phyloP scores from a whole-genome alignment of 225 moss, liverwort and hornwort species.

The Thuidium tamariscinum region DNA sequence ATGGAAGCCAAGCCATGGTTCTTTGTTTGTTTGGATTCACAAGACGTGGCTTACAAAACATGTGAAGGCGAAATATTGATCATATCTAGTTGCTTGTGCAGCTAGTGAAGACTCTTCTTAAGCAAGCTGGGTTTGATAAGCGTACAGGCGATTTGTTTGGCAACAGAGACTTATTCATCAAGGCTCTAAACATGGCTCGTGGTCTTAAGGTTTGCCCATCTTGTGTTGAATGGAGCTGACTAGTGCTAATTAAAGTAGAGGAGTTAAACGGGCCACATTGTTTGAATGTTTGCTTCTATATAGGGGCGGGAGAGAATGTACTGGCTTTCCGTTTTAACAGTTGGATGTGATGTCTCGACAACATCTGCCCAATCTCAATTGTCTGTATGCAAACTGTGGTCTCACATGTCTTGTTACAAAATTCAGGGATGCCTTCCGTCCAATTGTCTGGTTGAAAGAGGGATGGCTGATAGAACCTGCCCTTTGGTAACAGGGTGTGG shows the following conservation, averaged over 20 bases:
- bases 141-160: slow-evolving; percentile 96
- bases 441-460: background rate
- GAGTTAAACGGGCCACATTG: background rate
- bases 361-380: background rate
- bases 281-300: background rate
- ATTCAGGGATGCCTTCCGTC: background rate
- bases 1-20: background rate
- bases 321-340: background rate
- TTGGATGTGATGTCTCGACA: background rate
- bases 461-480: background rate
- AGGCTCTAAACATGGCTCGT: slow-evolving; percentile 93
- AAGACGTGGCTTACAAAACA: background rate
- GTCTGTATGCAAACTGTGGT: background rate
- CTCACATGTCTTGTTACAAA: background rate
- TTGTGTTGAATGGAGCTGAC: background rate
- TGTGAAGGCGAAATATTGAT: background rate
- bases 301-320: background rate
- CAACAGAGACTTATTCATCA: slow-evolving; percentile 87
- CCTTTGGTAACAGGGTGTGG: slow-evolving; percentile 60
- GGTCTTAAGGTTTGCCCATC: slow-evolving; percentile 69
- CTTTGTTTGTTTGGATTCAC: background rate
- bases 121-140: slow-evolving; percentile 90
- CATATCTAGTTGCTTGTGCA: slow-evolving; percentile 12
- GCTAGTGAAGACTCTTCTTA: slow-evolving; percentile 76
- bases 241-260: background rate